Evolutionary conservation across 495 filamentous ascomycete species (phyloP).

Genomic region (Aspergillus baeticus): DNA sequence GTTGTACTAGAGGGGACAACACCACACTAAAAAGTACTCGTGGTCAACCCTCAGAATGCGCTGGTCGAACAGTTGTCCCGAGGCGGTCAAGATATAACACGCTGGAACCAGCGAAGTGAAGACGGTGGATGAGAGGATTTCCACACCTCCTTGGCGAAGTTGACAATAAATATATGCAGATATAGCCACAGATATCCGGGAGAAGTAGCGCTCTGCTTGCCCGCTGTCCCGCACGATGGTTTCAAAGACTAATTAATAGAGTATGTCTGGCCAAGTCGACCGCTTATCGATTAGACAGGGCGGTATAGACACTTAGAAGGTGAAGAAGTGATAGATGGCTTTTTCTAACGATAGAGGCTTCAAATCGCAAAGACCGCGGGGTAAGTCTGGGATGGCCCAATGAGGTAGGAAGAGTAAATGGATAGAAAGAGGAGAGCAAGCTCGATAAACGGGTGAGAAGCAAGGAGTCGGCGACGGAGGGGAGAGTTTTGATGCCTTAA

Average conservation of each 20-base stretch:
- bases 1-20: slow-evolving; percentile 21
- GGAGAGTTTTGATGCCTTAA: slow-evolving; percentile 32
- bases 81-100: slow-evolving; percentile 33
- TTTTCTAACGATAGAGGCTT: neutral
- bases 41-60: slow-evolving; percentile 7
- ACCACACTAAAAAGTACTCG: slow-evolving; percentile 26
- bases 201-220: neutral
- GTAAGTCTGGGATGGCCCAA: slow-evolving; percentile 13
- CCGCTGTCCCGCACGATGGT: neutral
- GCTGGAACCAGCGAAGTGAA: slow-evolving; percentile 1
- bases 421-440: slow-evolving; percentile 9
- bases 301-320: slow-evolving; percentile 10
- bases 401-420: slow-evolving; percentile 14
- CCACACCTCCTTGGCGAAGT: neutral
- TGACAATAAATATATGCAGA: neutral
- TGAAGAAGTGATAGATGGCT: neutral
- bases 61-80: slow-evolving; percentile 14
- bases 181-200: neutral
- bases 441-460: slow-evolving; percentile 19
- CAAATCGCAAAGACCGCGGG: slow-evolving; percentile 3
- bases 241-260: neutral
- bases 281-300: slow-evolving; percentile 29
- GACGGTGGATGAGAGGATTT: neutral
- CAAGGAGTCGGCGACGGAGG: slow-evolving; percentile 24
- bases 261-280: neutral